Evolutionary conservation across 1,139 yeast genomes (phyloP), one percentile per base, ranked within the genome.

Genomic region (Suhomyces bribrorum): DNA sequence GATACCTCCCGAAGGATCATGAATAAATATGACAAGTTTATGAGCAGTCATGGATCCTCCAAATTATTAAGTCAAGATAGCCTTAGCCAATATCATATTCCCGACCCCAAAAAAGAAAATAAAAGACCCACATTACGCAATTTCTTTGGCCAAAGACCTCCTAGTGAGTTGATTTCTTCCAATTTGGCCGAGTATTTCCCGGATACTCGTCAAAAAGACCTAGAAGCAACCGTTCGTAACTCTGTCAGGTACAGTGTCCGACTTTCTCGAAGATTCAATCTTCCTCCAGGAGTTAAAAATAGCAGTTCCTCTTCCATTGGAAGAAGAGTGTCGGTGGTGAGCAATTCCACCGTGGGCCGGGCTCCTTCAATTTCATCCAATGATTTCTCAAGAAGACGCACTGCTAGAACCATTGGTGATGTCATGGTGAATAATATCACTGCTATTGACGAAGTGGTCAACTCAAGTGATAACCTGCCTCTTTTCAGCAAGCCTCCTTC

Each of bases 181-280:
- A 89, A 92, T 56, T 69, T 92, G 52, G 85, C 89, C 1, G 96
- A 90, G 48, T 92, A 86, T 59, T 92, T 92, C 69, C 98, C 98
- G 0, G 85, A 84, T 36, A 83, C 95, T 0, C 83, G 80, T 28
- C 79, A 81, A 37, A 73, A 75, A 34, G 86, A 83, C 41, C 72
- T 92, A 45, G 86, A 86, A 48, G 82, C 83, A 44, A 89, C 96
- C 1, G 79, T 90, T 32, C 69, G 95, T 22, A 89, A 87, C 56
- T 86, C 96, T 6, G 89, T 86, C 15, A 69, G 94, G 42, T 81
- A 84, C 52, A 83, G 89, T 34, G 82, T 81, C 14, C 69, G 88
- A 37, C 61, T 83, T 47, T 79, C 81, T 5, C 59, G 72, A 28
- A 47, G 69, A 28, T 61, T 67, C 37, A 59, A 62, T 38, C 35